A percentile compares a stretch with the other conserved stretches of the same genome.
Conservation (phyloP, 495 filamentous ascomycete species). For the Sordaria brevicollis region DNA sequence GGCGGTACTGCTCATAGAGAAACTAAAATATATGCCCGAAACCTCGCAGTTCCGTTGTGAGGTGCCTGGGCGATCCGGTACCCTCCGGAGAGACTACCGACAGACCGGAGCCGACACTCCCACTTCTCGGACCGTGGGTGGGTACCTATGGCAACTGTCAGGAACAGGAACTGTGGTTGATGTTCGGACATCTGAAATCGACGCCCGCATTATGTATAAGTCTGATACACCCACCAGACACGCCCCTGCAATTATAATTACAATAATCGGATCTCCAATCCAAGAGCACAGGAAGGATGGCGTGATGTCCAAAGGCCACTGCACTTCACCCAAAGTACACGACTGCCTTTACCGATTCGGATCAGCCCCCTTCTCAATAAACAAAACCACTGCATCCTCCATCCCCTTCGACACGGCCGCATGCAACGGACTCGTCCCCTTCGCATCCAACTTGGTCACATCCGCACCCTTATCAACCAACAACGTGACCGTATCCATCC, state of each 20-base stretch:
- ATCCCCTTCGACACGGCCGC: slow-evolving; percentile 19
- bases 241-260: neutral
- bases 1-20: too few species aligned
- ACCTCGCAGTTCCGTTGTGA: neutral
- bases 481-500: slow-evolving; percentile 11
- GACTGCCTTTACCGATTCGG: slow-evolving; percentile 8
- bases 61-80: neutral
- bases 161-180: neutral
- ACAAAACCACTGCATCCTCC: slow-evolving; percentile 17
- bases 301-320: too few species aligned
- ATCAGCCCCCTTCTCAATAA: slow-evolving; percentile 20
- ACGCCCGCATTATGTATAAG: neutral
- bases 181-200: neutral
- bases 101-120: neutral
- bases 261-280: neutral
- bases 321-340: neutral
- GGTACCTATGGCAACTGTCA: neutral
- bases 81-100: neutral
- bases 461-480: slow-evolving; percentile 13
- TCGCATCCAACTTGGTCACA: slow-evolving; percentile 7
- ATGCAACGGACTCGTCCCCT: slow-evolving; percentile 12
- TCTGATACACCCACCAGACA: neutral
- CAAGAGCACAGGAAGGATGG: neutral
- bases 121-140: neutral
- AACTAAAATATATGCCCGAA: too few species aligned